phyloP scores from a whole-genome alignment of 495 filamentous ascomycete genomes.

The Staphylotrichum longicolle region DNA sequence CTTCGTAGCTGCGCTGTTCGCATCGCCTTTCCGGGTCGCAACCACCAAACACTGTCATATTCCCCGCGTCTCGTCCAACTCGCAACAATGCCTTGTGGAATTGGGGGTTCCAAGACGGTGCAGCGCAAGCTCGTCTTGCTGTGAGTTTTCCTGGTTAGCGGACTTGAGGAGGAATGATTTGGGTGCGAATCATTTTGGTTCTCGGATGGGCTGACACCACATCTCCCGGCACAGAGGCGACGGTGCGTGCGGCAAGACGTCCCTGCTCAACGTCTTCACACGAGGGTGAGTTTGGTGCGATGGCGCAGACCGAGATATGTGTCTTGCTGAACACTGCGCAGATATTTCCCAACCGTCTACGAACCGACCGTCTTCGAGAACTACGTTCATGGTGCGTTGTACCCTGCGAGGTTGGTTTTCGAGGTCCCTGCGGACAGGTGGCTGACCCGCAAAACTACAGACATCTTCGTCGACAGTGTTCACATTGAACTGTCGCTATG shows the following conservation, averaged over 20 bases:
- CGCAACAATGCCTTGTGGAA: slow-evolving; percentile 56
- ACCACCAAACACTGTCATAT: not conserved
- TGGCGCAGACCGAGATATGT: not conserved
- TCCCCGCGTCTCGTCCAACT: not conserved
- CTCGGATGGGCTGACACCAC: slow-evolving; percentile 31
- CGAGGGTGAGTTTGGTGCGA: slow-evolving; percentile 66
- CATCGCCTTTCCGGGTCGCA: not conserved
- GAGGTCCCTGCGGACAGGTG: not conserved
- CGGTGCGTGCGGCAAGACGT: slow-evolving; percentile 97
- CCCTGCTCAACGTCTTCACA: slow-evolving; percentile 95
- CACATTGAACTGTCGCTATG: slow-evolving; percentile 97
- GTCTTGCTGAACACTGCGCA: slow-evolving; percentile 33
- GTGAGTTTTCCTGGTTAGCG: slow-evolving; percentile 53
- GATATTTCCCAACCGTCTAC: slow-evolving; percentile 97
- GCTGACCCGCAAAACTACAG: slow-evolving; percentile 43
- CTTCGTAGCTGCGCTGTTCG: not conserved
- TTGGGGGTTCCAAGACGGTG: slow-evolving; percentile 69
- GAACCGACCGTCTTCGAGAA: slow-evolving; percentile 99
- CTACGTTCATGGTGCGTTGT: slow-evolving; percentile 85
- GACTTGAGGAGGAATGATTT: not conserved
- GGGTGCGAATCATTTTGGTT: not conserved
- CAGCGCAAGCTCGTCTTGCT: slow-evolving; percentile 97
- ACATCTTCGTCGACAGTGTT: slow-evolving; percentile 94
- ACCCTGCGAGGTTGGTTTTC: not conserved
- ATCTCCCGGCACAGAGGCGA: slow-evolving; percentile 66